Base-by-base conservation (phyloP, 257 asterid genomes). In the Cordia subcordata region DNA sequence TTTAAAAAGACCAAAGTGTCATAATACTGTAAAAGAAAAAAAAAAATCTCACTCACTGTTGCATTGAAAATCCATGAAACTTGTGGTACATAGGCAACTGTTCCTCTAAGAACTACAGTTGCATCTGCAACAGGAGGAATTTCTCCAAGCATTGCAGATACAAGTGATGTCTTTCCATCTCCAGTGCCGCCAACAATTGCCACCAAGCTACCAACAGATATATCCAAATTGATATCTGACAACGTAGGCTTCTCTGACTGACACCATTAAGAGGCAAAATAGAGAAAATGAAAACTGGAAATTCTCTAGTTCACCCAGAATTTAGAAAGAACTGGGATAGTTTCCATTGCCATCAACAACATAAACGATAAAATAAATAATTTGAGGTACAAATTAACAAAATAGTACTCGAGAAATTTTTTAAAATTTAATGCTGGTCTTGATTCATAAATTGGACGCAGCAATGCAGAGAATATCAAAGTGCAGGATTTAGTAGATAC, bases 51-150 rank as follows among this genome's bases (percentile, higher is more conserved):
- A 49, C 96, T 65, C 76, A 93, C 97, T 49, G 97, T 88, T 21
- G 99, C 99, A 69, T 93, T 93, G 71, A 93, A 93, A 62, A 93
- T 93, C 99, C 99, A 93, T 55, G 99, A 93, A 75, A 93, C 80
- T 81, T 93, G 99, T 49, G 97, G 94, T 21, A 88, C 97, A 60
- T 84, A 93, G 49, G 99, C 96, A 72, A 86, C 96, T 27, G 84
- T 78, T 72, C 99, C 99, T 81, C 97, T 76, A 66, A 83, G 73
- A 51, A 66, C 58, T 63, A 87, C 93, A 63, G 76, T 75, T 27
- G 88, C 72, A 74, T 83, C 84, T 38, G 81, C 72, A 65, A 81
- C 71, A 52, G 94, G 53, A 60, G 98, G 96, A 82, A 91, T 79
- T 79, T 93, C 99, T 57, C 97, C 97, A 66, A 93, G 97, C 94